Base-by-base conservation (phyloP, 805 yeast species). In the Cyberlindnera xylosilytica region DNA sequence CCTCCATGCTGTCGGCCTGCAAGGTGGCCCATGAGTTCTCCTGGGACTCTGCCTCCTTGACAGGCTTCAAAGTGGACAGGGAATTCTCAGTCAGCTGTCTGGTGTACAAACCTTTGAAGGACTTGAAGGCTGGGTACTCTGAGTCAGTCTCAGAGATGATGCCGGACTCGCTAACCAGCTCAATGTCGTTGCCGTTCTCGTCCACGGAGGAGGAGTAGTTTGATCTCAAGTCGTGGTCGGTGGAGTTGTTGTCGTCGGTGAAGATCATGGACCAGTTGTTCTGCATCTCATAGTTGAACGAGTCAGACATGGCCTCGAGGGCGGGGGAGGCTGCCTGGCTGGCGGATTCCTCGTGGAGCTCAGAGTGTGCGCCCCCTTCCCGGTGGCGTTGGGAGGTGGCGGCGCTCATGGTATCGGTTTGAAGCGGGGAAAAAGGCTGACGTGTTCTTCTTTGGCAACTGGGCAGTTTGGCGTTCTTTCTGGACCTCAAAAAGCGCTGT, bases 261-360 rank as follows among this genome's bases (percentile, higher is more conserved):
- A 56, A 57, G 17, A 58, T 53, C 47, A 56, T 31, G 4, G 62
- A 58, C 62, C 62, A 58, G 40, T 55, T 57, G 19, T 49, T 42
- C 24, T 50, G 56, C 30, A 53, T 34, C 13, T 55, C 58, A 28
- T 49, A 52, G 23, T 42, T 37, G 37, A 54, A 47, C 17, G 52
- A 39, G 20, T 44, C 55, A 6, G 52, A 36, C 36, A 44, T n/a
- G 20, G 28, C 41, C 15, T 38, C 34, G 4, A 46, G 10, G 3
- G 20, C 34, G 19, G 46, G 29, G 17, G 46, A 34, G 33, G 29
- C 31, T 28, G 41, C 28, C 8, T 12, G 13, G 4, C 39, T 42
- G 36, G 27, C 20, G 17, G 34, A 31, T n/a, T 16, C 11, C n/a
- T 18, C 34, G n/a, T n/a, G n/a, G n/a, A n/a, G n/a, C 18, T 33